Base-by-base conservation (phyloP, 129 eudicot genomes). In the carrot (Daucus carota) region DNA sequence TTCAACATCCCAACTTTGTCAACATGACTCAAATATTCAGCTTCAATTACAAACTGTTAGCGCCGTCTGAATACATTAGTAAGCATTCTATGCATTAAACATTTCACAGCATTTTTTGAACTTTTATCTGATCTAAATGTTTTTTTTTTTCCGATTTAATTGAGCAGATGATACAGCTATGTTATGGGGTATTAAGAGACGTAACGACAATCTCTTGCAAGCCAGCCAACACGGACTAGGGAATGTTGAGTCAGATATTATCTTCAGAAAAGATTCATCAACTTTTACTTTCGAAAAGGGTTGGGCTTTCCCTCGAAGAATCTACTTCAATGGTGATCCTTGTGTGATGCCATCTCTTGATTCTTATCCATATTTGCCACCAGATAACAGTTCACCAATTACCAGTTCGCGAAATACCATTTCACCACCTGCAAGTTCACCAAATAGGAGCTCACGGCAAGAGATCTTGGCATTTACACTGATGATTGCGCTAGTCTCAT, bases 311-410 rank as follows among this genome's bases (percentile, higher is more conserved):
- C 99, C 97, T 4, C 73, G 90, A 22, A 88, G 96, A 83, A 84
- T 94, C 45, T 94, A 91, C 52, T 94, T 94, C 85, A 94, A 91
- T 48, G 98, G 98, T 46, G 97, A 94, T 67, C 87, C 86, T 52
- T 94, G 97, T 76, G 93, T 91, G 40, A 91, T 94, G 97, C 98
- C 98, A 28, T 96, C 96, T 43, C 96, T 97, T 1, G 96, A 94
- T 77, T 85, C 93, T 42, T 94, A 94, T 80, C 98, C 98, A 40
- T 87, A 82, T 80, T 78, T 94, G 72, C 97, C 97, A 50, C 96
- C 96, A 83, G 15, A 45, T 45, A 45, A 2, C 17, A 45, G 50
- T 45, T 45, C 50, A 45, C 50, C 50, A 45, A 45, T 3, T 14
- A 45, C 50, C 57, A 48, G 83, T 80, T 76, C 89, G 67, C 96